A percentile compares a stretch with the other conserved stretches of the same genome.
Evolutionary conservation across 495 filamentous ascomycete species (phyloP).

Genomic region (Xylaria castorea): DNA sequence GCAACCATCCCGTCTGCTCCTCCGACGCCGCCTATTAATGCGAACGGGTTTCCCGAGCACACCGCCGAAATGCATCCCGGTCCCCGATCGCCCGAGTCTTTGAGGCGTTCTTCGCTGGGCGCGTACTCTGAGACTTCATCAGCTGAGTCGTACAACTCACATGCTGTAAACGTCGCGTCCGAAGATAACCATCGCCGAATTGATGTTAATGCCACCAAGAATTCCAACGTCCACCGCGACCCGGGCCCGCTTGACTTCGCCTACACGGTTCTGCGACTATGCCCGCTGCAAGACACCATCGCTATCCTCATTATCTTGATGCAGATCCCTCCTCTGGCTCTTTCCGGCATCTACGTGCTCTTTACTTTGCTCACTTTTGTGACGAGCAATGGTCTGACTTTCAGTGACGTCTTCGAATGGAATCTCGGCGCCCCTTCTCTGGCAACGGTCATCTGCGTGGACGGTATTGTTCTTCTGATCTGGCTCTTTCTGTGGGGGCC

Average conservation of each 20-base stretch:
- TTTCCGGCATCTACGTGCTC: constrained; percentile 89
- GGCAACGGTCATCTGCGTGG: constrained; percentile 80
- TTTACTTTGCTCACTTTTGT: constrained; percentile 96
- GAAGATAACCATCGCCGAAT: constrained; percentile 62
- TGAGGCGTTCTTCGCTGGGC: constrained; percentile 54
- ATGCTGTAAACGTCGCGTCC: constrained; percentile 48
- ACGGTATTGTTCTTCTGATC: constrained; percentile 77
- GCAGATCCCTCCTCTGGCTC: constrained; percentile 89
- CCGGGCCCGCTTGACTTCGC: constrained; percentile 72
- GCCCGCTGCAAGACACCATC: constrained; percentile 93
- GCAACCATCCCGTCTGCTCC: constrained; percentile 48
- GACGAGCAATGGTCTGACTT: constrained; percentile 60
- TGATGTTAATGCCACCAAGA: constrained; percentile 71
- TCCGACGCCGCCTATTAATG: constrained; percentile 42
- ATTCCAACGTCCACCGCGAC: constrained; percentile 66
- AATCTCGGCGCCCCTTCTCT: constrained; percentile 71
- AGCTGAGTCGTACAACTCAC: constrained; percentile 50
- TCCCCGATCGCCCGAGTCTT: constrained; percentile 45
- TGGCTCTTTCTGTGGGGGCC: constrained; percentile 93
- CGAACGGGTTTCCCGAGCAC: constrained; percentile 48
- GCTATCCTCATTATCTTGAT: constrained; percentile 97
- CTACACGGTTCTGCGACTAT: constrained; percentile 86
- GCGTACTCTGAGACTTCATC: constrained; percentile 58
- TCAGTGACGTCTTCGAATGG: constrained; percentile 58
- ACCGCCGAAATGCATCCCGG: constrained; percentile 50